These are phyloP conservation scores for Talaromyces ruber DNA, from an alignment of 495 filamentous ascomycete genomes.

Conservation along the genomic window DNA sequence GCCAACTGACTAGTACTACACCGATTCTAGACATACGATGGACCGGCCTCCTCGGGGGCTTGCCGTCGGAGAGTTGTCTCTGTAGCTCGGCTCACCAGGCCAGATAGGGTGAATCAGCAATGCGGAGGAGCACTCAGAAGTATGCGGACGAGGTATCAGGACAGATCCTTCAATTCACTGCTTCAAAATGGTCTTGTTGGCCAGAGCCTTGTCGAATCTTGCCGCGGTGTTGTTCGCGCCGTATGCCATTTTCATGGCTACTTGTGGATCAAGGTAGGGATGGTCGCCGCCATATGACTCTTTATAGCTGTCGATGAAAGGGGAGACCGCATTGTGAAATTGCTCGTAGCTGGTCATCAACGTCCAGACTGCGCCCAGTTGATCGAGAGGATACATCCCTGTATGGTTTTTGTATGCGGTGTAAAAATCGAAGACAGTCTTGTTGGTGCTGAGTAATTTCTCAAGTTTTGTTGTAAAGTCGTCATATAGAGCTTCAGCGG, in stretches of 20 bases:
- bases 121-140: not conserved
- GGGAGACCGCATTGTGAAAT: not conserved
- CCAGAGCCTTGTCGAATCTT: constrained; percentile 7
- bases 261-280: not conserved
- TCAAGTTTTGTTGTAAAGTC: not conserved
- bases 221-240: not conserved
- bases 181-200: constrained; percentile 16
- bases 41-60: not conserved
- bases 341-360: not conserved
- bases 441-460: not conserved
- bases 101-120: not conserved
- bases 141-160: not conserved
- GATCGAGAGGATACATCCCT: constrained; percentile 3
- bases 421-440: constrained; percentile 1
- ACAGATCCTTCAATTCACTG: constrained; percentile 10
- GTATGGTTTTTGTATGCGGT: not conserved
- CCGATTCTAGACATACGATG: not conserved
- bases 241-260: not conserved
- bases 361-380: constrained; percentile 3
- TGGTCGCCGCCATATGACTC: not conserved
- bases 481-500: not conserved
- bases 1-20: not conserved
- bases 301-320: not conserved
- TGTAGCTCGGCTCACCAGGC: not conserved
- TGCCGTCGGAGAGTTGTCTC: not conserved